These are phyloP conservation scores for Psidium friedrichsthalianum DNA, from an alignment of 345 rosid species.

Conservation along the genomic window DNA sequence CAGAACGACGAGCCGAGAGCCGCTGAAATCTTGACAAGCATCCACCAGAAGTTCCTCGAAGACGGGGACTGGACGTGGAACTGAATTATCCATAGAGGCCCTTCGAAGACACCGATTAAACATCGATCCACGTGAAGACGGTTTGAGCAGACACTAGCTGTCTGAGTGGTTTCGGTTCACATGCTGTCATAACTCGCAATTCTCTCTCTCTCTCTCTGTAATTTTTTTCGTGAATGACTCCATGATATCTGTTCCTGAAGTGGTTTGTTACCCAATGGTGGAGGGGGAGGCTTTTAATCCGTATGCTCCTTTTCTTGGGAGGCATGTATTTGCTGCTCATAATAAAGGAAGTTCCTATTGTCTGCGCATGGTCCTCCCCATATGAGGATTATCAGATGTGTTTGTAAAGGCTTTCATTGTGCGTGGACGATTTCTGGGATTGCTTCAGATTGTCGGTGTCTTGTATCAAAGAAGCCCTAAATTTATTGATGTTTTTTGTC, in stretches of 20 bases:
- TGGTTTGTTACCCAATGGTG: neutral
- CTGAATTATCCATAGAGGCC: slow-evolving; percentile 57
- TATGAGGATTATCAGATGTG: neutral
- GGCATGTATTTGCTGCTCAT: neutral
- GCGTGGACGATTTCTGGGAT: neutral
- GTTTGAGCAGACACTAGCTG: neutral
- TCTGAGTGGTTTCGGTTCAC: neutral
- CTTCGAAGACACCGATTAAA: slow-evolving; percentile 34
- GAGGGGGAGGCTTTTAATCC: neutral
- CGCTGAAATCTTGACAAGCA: no score
- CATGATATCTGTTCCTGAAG: neutral
- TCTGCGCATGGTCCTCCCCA: neutral
- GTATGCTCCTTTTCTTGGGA: neutral
- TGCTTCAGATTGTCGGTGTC: neutral
- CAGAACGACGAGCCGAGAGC: neutral
- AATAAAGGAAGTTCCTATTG: neutral
- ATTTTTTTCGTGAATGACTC: neutral
- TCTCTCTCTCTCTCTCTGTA: neutral
- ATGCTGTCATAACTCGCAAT: neutral
- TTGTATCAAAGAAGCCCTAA: no score
- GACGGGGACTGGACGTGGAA: slow-evolving; percentile 51
- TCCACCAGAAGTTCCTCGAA: neutral
- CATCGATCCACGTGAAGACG: neutral
- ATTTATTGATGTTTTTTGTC: no score
- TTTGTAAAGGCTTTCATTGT: neutral